Evolutionary conservation across 1,139 yeast species (phyloP), one percentile per base, ranked within the genome.

Genomic region (Nadsonia starkeyi-henricii): DNA sequence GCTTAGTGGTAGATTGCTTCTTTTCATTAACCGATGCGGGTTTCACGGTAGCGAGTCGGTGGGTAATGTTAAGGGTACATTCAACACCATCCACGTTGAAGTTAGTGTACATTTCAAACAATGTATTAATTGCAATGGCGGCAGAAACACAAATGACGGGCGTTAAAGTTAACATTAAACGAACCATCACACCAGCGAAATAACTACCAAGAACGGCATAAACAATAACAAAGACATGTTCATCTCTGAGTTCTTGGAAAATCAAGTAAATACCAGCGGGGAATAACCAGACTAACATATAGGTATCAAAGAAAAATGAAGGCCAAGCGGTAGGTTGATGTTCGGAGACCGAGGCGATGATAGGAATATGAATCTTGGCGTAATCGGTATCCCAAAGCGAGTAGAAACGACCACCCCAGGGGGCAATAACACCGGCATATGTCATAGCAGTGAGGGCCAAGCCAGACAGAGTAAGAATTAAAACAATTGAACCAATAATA

Each of bases 321-420:
- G 98, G 95, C 99, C 99, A 93, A 13, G 98, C 96, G 21, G 98
- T 91, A 52, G 99, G 99, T 72, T 93, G 99, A 72, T 93, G 99
- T 70, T 93, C 99, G 15, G 96, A 85, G 47, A 93, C 99, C 2
- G 97, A 89, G 1, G 98, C 98, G 67, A 93, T 93, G 63, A 93
- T 93, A 48, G 99, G 99, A 60, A 93, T 93, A 65, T 93, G 98
- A 56, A 91, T 85, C 71, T 88, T 91, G 54, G 99, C 99, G 62
- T 93, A 93, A 63, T 77, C 84, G 3, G 98, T 91, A 65, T 93
- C 98, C 98, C 98, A 93, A 57, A 93, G 72, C 3, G 97, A 89
- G 70, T 93, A 93, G 72, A 93, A 93, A 67, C 99, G 83, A 56
- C 99, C 99, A 20, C 96, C 88, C 98, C 98, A 93, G 50, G 99